These are phyloP conservation scores for Epipyxis sp. DNA, from an alignment of 108 stramenopile species.

Conservation along the genomic window DNA sequence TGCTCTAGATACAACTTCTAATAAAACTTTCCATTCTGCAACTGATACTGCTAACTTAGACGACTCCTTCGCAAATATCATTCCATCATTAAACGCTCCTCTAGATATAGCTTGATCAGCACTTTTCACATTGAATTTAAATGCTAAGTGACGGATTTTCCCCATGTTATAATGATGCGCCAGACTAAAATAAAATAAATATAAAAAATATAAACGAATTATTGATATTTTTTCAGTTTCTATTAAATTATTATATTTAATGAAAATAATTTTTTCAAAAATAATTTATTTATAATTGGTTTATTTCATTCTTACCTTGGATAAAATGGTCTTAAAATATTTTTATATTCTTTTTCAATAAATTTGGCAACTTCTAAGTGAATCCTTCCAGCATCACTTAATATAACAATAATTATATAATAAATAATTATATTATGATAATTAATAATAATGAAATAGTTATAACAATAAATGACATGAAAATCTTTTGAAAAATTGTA, in stretches of 20 bases:
- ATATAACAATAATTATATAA: background rate
- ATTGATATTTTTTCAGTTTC: too few relatives aligned
- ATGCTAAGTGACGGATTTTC: background rate
- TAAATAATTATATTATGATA: background rate
- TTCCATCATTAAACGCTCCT: conserved; percentile 7
- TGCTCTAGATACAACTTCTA: background rate
- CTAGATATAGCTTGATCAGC: conserved; percentile 22
- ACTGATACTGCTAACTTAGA: background rate
- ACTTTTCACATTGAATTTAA: conserved; percentile 3
- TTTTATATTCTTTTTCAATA: background rate
- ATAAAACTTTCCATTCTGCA: background rate
- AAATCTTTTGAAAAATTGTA: too few relatives aligned
- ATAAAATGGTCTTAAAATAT: background rate
- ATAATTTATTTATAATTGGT: too few relatives aligned
- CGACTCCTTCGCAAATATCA: background rate
- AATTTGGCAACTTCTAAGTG: background rate
- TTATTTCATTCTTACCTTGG: background rate
- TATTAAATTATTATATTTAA: too few relatives aligned
- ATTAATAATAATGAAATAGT: background rate
- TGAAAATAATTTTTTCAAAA: too few relatives aligned
- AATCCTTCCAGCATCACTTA: background rate
- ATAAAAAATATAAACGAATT: background rate
- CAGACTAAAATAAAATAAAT: background rate
- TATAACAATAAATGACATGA: background rate
- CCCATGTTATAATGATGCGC: background rate